phyloP scores from a whole-genome alignment of 352 stramenopile genomes.

The Halophytophthora polymorphica region DNA sequence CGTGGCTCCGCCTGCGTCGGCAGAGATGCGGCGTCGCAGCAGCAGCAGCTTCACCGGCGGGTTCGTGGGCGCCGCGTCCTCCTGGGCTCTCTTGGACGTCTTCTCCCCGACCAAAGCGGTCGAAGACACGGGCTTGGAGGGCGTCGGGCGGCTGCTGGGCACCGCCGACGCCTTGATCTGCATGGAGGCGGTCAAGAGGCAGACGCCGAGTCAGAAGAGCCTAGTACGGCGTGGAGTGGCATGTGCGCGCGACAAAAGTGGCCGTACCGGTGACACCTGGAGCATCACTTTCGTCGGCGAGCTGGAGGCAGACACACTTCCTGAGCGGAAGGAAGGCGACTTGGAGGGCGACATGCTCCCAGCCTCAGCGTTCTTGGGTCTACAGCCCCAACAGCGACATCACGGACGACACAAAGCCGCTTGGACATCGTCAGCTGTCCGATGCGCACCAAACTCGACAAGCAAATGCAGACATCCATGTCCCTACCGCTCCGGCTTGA shows the following conservation, averaged over 20 bases:
- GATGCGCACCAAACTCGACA: not conserved
- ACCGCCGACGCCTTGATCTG: not conserved
- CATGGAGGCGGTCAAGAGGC: not conserved
- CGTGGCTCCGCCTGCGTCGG: slow-evolving; percentile 3
- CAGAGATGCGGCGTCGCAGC: slow-evolving; percentile 33
- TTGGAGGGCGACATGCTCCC: slow-evolving; percentile 7
- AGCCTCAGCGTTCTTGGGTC: slow-evolving; percentile 4
- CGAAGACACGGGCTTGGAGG: slow-evolving; percentile 6
- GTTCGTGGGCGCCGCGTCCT: slow-evolving; percentile 30
- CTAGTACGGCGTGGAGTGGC: no score
- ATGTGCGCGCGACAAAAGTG: not conserved
- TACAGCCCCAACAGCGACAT: slow-evolving; percentile 25
- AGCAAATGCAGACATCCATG: not conserved
- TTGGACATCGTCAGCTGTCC: slow-evolving; percentile 1
- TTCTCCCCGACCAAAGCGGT: slow-evolving; percentile 20
- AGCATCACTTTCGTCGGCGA: slow-evolving; percentile 15
- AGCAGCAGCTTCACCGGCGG: slow-evolving; percentile 65
- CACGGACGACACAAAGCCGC: slow-evolving; percentile 11
- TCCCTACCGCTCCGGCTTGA: no score
- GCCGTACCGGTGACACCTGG: slow-evolving; percentile 9
- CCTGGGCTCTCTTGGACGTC: slow-evolving; percentile 11
- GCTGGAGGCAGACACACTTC: slow-evolving; percentile 6
- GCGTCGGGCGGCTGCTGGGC: slow-evolving; percentile 4
- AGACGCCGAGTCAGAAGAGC: not conserved
- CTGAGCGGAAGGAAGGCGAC: slow-evolving; percentile 5